Conservation (phyloP, 352 stramenopile species). For the Phytophthora pistaciae region DNA sequence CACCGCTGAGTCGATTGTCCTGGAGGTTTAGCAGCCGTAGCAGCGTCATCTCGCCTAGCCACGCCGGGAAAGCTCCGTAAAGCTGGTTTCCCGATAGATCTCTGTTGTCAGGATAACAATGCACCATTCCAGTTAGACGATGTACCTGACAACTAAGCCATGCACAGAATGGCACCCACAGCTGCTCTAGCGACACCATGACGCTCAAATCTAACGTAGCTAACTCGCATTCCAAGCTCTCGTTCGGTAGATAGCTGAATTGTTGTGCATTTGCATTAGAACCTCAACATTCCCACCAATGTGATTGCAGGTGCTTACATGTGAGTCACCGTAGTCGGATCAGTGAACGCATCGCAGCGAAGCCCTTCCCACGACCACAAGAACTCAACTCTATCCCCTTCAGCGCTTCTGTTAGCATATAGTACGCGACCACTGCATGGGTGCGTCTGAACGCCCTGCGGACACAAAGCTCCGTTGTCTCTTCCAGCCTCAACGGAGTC, state of each 20-base stretch:
- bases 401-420: constrained; percentile 26
- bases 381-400: constrained; percentile 33
- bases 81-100: constrained; percentile 69
- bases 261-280: neutral
- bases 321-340: constrained; percentile 76
- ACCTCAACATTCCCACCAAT: neutral
- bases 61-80: constrained; percentile 59
- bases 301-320: constrained; percentile 46
- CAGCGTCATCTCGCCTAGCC: constrained; percentile 70
- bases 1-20: constrained; percentile 52
- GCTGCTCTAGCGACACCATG: constrained; percentile 77
- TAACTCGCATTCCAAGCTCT: constrained; percentile 60
- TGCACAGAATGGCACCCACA: constrained; percentile 44
- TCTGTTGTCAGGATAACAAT: constrained; percentile 23
- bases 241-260: constrained; percentile 59
- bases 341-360: constrained; percentile 68
- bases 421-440: constrained; percentile 73
- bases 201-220: constrained; percentile 63
- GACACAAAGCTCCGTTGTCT: constrained; percentile 38
- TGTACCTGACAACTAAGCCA: neutral
- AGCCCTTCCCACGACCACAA: constrained; percentile 82
- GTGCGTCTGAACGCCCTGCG: constrained; percentile 58
- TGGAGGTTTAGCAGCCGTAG: constrained; percentile 71
- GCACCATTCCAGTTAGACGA: neutral
- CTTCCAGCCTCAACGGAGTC: constrained; percentile 7